A percentile compares a stretch with the other conserved stretches of the same genome.
phyloP scores from a whole-genome alignment of 2,329 filamentous ascomycete species.

The Teratosphaeria viscida region DNA sequence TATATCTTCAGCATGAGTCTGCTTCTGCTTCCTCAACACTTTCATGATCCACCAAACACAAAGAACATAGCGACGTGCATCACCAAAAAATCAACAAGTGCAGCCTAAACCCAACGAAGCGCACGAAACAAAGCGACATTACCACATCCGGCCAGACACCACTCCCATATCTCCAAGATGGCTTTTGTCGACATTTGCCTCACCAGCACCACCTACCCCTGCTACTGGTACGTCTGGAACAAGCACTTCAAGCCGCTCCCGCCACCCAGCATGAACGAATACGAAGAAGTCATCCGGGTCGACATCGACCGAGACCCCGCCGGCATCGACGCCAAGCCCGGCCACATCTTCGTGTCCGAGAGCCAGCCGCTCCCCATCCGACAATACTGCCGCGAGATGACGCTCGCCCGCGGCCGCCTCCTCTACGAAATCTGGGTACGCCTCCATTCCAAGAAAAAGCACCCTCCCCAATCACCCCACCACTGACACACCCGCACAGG shows the following conservation, averaged over 20 bases:
- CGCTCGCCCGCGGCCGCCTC: background rate
- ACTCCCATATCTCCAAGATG: background rate
- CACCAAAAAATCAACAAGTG: background rate
- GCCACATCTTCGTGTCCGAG: slow-evolving; percentile 1
- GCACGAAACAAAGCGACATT: background rate
- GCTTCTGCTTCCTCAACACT: background rate
- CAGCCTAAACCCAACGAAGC: background rate
- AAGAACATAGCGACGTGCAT: background rate
- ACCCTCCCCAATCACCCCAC: background rate
- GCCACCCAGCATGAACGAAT: background rate
- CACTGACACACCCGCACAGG: background rate
- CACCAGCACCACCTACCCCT: background rate
- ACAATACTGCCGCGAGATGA: slow-evolving; percentile 1
- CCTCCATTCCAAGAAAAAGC: background rate
- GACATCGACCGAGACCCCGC: background rate
- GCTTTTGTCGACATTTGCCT: background rate
- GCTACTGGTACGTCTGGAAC: background rate
- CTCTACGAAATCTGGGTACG: slow-evolving; percentile 3
- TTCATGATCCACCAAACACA: background rate
- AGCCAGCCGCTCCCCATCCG: background rate
- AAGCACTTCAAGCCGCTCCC: background rate
- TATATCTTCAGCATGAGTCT: background rate
- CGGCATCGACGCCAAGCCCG: background rate
- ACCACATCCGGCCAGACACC: background rate
- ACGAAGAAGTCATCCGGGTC: slow-evolving; percentile 1